Conservation (phyloP, 768 basidiomycete species). For the Suillus subluteus region DNA sequence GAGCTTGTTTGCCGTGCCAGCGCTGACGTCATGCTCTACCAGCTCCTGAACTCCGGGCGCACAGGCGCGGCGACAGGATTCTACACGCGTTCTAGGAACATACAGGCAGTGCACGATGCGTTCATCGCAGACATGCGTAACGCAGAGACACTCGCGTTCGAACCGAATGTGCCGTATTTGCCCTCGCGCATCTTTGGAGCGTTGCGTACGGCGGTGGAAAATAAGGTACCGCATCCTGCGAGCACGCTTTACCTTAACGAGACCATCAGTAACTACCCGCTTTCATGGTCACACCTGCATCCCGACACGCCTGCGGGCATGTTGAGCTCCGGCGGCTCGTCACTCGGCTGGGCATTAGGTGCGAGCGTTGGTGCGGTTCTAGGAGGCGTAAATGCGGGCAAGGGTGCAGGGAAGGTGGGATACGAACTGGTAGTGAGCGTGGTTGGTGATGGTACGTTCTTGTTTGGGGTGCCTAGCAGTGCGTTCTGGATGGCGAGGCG, state of each 20-base stretch:
- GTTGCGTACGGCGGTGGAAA: conserved; percentile 46
- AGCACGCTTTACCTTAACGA: conserved; percentile 61
- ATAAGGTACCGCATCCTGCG: conserved; percentile 5
- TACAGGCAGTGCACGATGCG: conserved; percentile 27
- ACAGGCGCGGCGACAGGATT: conserved; percentile 18
- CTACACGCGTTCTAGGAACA: conserved; percentile 19
- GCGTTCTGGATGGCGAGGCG: conserved; percentile 75
- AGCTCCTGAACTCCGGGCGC: conserved; percentile 42
- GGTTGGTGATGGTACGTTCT: conserved; percentile 71
- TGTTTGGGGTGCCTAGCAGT: conserved; percentile 68
- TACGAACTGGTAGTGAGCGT: conserved; percentile 61
- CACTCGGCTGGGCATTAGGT: conserved; percentile 71
- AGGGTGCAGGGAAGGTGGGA: conserved; percentile 24
- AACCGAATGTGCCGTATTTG: conserved; percentile 28
- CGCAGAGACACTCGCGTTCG: conserved; percentile 37
- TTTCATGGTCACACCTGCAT: conserved; percentile 61
- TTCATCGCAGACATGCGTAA: conserved; percentile 31
- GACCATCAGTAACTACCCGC: conserved; percentile 57
- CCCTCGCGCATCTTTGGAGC: conserved; percentile 53
- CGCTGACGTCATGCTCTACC: conserved; percentile 50
- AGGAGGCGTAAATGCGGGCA: conserved; percentile 38
- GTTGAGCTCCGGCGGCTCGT: conserved; percentile 62
- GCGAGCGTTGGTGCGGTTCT: conserved; percentile 63
- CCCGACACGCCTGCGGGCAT: conserved; percentile 54
- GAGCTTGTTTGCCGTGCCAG: conserved; percentile 64